Evolutionary conservation across 768 basidiomycete genomes (phyloP), one percentile per base, ranked within the genome.

Genomic region (Auriscalpium vulgare): DNA sequence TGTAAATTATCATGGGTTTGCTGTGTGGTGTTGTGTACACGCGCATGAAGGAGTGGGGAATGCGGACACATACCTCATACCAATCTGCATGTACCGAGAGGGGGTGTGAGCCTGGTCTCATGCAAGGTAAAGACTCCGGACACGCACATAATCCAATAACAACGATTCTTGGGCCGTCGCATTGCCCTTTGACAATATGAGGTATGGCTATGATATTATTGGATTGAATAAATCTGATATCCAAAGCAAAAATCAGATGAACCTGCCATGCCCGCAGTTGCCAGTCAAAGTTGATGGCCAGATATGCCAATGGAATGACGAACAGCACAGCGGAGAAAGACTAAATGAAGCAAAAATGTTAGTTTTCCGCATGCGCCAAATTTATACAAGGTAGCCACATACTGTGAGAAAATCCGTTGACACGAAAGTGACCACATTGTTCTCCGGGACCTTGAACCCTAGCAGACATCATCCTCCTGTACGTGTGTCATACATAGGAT

Each of bases 111-210:
- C 4, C 4, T 19, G n/a, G 35, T 13, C n/a, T 13, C n/a, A 17
- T 10, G 0, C 9, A 19, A 36, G 37, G 19, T 16, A 23, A 13
- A 3, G 36, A 7, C 29, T 48, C 44, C 17, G 56, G 38, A 53
- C 51, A 58, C 81, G 50, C 60, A 85, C 83, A 67, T 88, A 88
- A 66, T 88, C 81, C 23, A 85, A 64, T n/a, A 88, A 69, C n/a
- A 88, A 65, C 52, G 80, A 80, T 59, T 82, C 78, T 55, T 82
- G 73, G 1, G 85, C 83, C 2, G 71, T 66, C 1, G 78, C 78
- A 57, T 70, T 70, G 2, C 83, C 84, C 60, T 73, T 70, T 16
- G 78, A 74, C 29, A 88, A 68, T 7, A 75, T 68, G 6, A 88
- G 71, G 58, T 85, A 88, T 3, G 87, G 85, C 85, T 88, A 56